These are phyloP conservation scores for Populus hybrid DNA, from an alignment of 441 rosid species.

Conservation along the genomic window DNA sequence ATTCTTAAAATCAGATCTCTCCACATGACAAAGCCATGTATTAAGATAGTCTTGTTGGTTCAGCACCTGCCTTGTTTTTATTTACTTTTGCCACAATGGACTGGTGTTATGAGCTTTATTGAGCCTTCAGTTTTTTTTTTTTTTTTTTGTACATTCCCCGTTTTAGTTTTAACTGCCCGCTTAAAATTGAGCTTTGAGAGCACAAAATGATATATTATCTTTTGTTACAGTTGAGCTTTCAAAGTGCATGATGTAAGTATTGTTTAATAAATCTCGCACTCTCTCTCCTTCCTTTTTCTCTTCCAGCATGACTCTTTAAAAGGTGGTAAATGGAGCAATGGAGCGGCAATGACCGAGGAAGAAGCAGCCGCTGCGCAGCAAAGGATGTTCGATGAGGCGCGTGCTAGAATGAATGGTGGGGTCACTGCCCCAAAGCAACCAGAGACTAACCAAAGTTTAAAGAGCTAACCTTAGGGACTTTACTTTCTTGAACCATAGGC, in stretches of 20 bases:
- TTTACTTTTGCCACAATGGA: neutral
- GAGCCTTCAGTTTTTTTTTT: neutral
- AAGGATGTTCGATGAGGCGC: constrained; percentile 99
- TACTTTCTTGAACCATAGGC: constrained; percentile 41
- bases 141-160: neutral
- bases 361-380: constrained; percentile 96
- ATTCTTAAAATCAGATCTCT: neutral
- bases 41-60: neutral
- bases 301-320: constrained; percentile 85
- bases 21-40: too few relatives aligned
- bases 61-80: neutral
- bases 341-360: constrained; percentile 92
- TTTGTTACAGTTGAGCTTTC: neutral
- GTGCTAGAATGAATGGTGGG: constrained; percentile 95
- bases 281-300: neutral
- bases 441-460: constrained; percentile 57
- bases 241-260: neutral
- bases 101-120: neutral
- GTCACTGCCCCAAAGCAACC: constrained; percentile 59
- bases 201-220: neutral
- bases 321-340: constrained; percentile 91
- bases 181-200: neutral
- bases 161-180: neutral
- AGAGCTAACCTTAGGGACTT: constrained; percentile 48
- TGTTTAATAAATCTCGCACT: neutral